phyloP scores from a whole-genome alignment of 768 basidiomycete genomes.

The Leccinum broughii region DNA sequence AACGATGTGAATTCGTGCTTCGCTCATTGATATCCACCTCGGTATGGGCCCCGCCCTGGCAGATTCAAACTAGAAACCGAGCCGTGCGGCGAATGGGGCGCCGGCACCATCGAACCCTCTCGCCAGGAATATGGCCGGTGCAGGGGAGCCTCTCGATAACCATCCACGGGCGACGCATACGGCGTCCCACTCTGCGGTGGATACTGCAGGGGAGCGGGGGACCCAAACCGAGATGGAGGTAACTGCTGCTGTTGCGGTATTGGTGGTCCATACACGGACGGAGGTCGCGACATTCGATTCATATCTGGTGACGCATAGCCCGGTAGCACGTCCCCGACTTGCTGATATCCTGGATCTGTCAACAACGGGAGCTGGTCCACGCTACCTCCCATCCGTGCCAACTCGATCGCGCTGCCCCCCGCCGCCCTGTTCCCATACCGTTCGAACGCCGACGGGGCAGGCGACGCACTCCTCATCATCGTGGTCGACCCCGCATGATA shows the following conservation, averaged over 20 bases:
- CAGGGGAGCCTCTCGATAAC: conserved; percentile 58
- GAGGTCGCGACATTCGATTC: conserved; percentile 10
- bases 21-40: conserved; percentile 13
- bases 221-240: conserved; percentile 29
- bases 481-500: conserved; percentile 38
- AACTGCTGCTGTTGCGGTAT: conserved; percentile 23
- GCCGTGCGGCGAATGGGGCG: neutral
- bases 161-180: conserved; percentile 31
- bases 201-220: conserved; percentile 40
- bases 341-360: conserved; percentile 26
- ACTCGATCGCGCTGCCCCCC: conserved; percentile 47
- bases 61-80: conserved; percentile 14
- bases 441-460: conserved; percentile 51
- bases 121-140: conserved; percentile 52
- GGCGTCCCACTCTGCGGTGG: conserved; percentile 32
- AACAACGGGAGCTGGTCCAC: conserved; percentile 63
- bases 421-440: conserved; percentile 53
- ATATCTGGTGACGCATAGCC: conserved; percentile 25
- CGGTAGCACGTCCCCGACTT: conserved; percentile 20
- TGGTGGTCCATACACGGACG: conserved; percentile 34
- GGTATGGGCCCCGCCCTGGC: conserved; percentile 34
- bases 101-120: conserved; percentile 12
- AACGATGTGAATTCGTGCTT: neutral
- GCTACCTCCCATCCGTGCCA: conserved; percentile 52
- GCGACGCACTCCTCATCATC: conserved; percentile 33